These are phyloP conservation scores for Trichoderma reesei DNA, from an alignment of 495 filamentous ascomycete species.

Conservation along the genomic window DNA sequence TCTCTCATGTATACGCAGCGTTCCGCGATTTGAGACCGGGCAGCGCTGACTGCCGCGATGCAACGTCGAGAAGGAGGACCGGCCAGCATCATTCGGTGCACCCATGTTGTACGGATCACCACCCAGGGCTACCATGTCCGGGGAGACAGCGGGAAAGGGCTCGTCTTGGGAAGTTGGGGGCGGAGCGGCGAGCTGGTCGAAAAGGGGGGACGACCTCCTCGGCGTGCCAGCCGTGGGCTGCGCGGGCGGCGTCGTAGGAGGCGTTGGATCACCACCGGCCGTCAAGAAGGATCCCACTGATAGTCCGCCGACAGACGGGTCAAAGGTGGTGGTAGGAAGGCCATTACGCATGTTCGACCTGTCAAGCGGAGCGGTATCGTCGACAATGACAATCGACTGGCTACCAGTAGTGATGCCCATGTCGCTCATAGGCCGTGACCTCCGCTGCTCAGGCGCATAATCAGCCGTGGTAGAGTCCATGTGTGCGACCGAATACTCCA, in stretches of 20 bases:
- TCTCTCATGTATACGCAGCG: constrained; percentile 24
- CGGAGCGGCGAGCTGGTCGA: constrained; percentile 29
- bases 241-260: constrained; percentile 44
- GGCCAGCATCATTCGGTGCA: constrained; percentile 19
- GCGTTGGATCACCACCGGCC: constrained; percentile 36
- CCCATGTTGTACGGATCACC: constrained; percentile 10
- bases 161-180: constrained; percentile 19
- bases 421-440: constrained; percentile 31
- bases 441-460: constrained; percentile 11
- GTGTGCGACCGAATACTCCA: constrained; percentile 32
- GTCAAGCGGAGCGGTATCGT: constrained; percentile 47
- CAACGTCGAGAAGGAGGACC: constrained; percentile 14
- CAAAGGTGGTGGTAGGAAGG: constrained; percentile 25
- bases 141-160: constrained; percentile 30
- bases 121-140: constrained; percentile 27
- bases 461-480: constrained; percentile 25
- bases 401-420: constrained; percentile 62
- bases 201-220: constrained; percentile 40
- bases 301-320: constrained; percentile 40
- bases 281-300: constrained; percentile 34
- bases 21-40: constrained; percentile 25
- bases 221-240: constrained; percentile 28
- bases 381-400: constrained; percentile 80
- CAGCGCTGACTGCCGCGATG: constrained; percentile 17
- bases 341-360: constrained; percentile 38